These are phyloP conservation scores for Epichloe aotearoae DNA, from an alignment of 2,329 filamentous ascomycete species.

Conservation along the genomic window DNA sequence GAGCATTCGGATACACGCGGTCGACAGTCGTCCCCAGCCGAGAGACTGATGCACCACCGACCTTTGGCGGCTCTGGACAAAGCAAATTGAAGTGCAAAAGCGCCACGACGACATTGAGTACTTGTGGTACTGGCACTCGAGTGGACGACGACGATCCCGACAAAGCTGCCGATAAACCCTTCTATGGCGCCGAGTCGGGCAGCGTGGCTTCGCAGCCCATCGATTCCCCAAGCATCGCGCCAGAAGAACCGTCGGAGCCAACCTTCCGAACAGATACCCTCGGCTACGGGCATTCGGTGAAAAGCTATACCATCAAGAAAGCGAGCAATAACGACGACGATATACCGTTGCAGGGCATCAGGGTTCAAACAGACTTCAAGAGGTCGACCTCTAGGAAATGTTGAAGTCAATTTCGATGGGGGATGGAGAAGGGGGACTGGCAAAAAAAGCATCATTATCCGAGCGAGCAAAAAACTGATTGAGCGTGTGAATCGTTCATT, in stretches of 20 bases:
- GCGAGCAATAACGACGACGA: slow-evolving; percentile 21
- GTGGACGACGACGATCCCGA: slow-evolving; percentile 5
- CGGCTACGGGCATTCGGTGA: slow-evolving; percentile 18
- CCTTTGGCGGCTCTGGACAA: slow-evolving; percentile 11
- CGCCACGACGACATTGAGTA: slow-evolving; percentile 7
- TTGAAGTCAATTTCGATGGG: background rate
- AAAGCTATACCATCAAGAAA: slow-evolving; percentile 16
- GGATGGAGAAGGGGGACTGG: background rate
- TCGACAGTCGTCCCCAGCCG: slow-evolving; percentile 14
- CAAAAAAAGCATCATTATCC: background rate
- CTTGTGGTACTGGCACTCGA: slow-evolving; percentile 8
- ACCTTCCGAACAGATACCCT: slow-evolving; percentile 20
- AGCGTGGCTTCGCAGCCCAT: slow-evolving; percentile 5
- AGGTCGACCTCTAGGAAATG: slow-evolving; percentile 11
- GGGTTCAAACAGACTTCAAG: slow-evolving; percentile 24
- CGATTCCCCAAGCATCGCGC: background rate
- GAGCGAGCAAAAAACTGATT: no score
- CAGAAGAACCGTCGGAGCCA: slow-evolving; percentile 7
- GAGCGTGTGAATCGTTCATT: no score
- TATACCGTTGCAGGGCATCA: slow-evolving; percentile 24
- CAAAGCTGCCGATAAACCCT: slow-evolving; percentile 7
- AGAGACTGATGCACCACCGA: slow-evolving; percentile 8
- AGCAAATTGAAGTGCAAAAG: slow-evolving; percentile 7
- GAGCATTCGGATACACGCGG: slow-evolving; percentile 27
- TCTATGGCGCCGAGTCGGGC: slow-evolving; percentile 19